Conservation (phyloP, 768 basidiomycete species). For the Cystobasidium tubakii region DNA sequence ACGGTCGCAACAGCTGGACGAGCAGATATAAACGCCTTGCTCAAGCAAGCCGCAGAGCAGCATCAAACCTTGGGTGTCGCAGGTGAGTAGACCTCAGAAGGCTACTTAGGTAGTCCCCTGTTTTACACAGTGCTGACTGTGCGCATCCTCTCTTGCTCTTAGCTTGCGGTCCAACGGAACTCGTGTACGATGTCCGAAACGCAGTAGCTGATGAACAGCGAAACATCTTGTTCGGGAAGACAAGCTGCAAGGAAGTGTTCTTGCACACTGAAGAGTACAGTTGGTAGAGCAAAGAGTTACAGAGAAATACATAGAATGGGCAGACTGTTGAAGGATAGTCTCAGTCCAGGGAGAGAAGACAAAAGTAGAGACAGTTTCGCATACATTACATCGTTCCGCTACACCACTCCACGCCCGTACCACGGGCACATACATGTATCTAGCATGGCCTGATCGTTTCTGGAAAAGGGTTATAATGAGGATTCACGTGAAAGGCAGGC, state of each 20-base stretch:
- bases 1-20: background rate
- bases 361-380: background rate
- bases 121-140: too few relatives aligned
- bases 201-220: conserved; percentile 13
- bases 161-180: conserved; percentile 12
- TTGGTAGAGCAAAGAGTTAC: conserved; percentile 1
- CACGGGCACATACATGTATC: too few relatives aligned
- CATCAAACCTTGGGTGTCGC: background rate
- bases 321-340: too few relatives aligned
- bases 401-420: too few relatives aligned
- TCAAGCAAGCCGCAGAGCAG: background rate
- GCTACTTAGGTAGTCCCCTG: too few relatives aligned
- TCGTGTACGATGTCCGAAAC: conserved; percentile 23
- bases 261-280: conserved; percentile 31
- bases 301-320: background rate
- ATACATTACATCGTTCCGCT: too few relatives aligned
- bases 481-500: too few relatives aligned
- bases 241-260: conserved; percentile 11
- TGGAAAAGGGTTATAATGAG: too few relatives aligned
- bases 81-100: background rate
- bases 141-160: too few relatives aligned
- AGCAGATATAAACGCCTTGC: background rate
- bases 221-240: conserved; percentile 2
- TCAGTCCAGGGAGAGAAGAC: too few relatives aligned
- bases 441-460: too few relatives aligned